These are phyloP conservation scores for Penicillium occitanis DNA, from an alignment of 2,329 filamentous ascomycete species.

Conservation along the genomic window DNA sequence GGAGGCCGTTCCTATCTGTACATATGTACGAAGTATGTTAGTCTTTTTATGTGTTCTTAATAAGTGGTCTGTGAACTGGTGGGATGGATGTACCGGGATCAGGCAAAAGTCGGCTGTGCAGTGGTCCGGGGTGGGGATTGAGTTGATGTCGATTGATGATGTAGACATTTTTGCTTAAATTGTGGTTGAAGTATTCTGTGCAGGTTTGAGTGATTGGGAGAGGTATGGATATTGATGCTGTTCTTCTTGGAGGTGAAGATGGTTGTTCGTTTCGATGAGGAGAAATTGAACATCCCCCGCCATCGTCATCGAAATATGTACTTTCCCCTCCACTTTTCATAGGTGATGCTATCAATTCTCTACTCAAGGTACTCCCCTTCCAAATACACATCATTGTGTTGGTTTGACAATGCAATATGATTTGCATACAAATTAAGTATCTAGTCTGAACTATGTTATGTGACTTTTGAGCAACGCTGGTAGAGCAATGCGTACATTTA, in stretches of 20 bases:
- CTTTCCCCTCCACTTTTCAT: background rate
- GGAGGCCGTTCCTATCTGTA: slow-evolving; percentile 73
- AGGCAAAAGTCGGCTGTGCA: slow-evolving; percentile 92
- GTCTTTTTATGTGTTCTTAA: too few relatives aligned
- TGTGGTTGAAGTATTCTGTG: background rate
- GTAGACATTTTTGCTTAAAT: slow-evolving; percentile 13
- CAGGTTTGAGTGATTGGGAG: background rate
- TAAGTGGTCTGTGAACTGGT: background rate
- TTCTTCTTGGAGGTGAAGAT: background rate
- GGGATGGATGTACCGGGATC: slow-evolving; percentile 52
- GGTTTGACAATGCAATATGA: too few relatives aligned
- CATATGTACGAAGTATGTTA: too few relatives aligned
- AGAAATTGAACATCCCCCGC: background rate
- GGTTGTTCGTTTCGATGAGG: background rate
- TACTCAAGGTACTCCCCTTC: background rate
- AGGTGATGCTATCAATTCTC: background rate
- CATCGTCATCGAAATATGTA: background rate
- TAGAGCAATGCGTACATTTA: too few relatives aligned
- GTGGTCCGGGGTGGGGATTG: slow-evolving; percentile 62
- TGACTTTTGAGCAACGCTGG: background rate
- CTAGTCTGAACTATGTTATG: background rate
- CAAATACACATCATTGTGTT: background rate
- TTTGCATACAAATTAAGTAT: background rate
- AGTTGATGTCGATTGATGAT: slow-evolving; percentile 23
- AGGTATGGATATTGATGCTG: background rate